Conservation (phyloP, 768 basidiomycete genomes). For the Hericium coralloides region DNA sequence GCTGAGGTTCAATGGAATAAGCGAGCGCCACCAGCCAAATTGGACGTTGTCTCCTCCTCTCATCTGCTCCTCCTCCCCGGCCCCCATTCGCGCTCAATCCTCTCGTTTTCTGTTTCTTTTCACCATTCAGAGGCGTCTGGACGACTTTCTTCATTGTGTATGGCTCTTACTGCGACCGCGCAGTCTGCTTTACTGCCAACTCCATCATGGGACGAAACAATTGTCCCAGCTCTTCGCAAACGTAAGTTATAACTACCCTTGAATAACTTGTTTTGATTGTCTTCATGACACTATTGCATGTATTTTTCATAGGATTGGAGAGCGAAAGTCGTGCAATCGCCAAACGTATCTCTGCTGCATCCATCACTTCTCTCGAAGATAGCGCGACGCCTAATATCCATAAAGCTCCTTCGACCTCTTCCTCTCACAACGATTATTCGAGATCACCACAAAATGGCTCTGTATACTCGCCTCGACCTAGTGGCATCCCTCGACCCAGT, state of each 20-base stretch:
- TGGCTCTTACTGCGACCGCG: constrained; percentile 35
- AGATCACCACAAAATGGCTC: constrained; percentile 16
- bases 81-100: neutral
- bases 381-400: constrained; percentile 10
- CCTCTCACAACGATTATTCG: constrained; percentile 15
- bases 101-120: neutral
- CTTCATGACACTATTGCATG: neutral
- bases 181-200: constrained; percentile 27
- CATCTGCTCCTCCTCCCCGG: neutral
- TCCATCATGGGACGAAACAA: constrained; percentile 73
- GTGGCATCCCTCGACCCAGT: constrained; percentile 41
- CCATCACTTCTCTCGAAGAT: constrained; percentile 50
- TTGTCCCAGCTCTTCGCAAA: constrained; percentile 75
- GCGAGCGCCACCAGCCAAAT: no score
- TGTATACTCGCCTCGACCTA: constrained; percentile 25
- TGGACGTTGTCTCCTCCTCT: neutral
- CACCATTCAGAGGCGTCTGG: neutral
- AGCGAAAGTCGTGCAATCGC: constrained; percentile 72
- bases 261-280: constrained; percentile 8
- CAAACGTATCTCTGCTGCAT: constrained; percentile 68
- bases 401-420: constrained; percentile 5
- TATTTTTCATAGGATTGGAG: constrained; percentile 64
- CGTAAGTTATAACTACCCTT: constrained; percentile 27
- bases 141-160: constrained; percentile 10
- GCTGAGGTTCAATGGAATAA: no score